Conservation (phyloP, 2,329 filamentous ascomycete species). For the Chaetothyriales sp. region DNA sequence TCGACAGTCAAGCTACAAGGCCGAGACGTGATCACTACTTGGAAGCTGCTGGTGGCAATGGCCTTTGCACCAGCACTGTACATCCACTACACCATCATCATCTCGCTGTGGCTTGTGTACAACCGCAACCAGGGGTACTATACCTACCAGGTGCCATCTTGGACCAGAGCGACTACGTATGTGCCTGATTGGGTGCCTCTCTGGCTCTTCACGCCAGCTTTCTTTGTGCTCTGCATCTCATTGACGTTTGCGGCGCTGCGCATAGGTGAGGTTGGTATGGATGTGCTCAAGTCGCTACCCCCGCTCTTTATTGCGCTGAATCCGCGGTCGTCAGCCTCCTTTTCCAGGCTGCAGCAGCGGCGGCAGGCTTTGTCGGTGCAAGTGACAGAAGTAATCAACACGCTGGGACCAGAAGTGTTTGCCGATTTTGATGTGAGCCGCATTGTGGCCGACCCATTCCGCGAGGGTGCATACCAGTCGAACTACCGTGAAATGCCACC, state of each 20-base stretch:
- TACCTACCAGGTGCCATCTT: slow-evolving; percentile 64
- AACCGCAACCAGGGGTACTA: slow-evolving; percentile 73
- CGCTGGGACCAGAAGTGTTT: slow-evolving; percentile 87
- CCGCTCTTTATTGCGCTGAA: slow-evolving; percentile 74
- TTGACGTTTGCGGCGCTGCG: slow-evolving; percentile 87
- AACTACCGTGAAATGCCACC: slow-evolving; percentile 14
- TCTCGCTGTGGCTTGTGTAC: slow-evolving; percentile 62
- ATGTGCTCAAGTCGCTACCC: slow-evolving; percentile 86
- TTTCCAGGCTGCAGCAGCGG: slow-evolving; percentile 59
- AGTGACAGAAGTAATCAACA: slow-evolving; percentile 87
- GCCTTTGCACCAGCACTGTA: slow-evolving; percentile 71
- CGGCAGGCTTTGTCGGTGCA: slow-evolving; percentile 61
- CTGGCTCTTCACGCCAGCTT: slow-evolving; percentile 58
- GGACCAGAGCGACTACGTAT: slow-evolving; percentile 48
- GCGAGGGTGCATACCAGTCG: slow-evolving; percentile 20
- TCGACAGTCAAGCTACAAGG: slow-evolving; percentile 81
- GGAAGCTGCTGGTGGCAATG: slow-evolving; percentile 81
- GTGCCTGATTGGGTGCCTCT: slow-evolving; percentile 67
- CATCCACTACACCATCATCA: slow-evolving; percentile 59
- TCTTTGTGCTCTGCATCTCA: slow-evolving; percentile 66
- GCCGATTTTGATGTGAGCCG: slow-evolving; percentile 78
- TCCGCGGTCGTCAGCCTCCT: slow-evolving; percentile 68
- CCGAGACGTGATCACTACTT: slow-evolving; percentile 80
- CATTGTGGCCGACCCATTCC: slow-evolving; percentile 43
- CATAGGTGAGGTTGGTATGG: slow-evolving; percentile 97